Percentiles rank a stretch among this genome's conserved stretches.
Evolutionary conservation across 768 basidiomycete genomes (phyloP).

Genomic region (Pisolithus microcarpus): DNA sequence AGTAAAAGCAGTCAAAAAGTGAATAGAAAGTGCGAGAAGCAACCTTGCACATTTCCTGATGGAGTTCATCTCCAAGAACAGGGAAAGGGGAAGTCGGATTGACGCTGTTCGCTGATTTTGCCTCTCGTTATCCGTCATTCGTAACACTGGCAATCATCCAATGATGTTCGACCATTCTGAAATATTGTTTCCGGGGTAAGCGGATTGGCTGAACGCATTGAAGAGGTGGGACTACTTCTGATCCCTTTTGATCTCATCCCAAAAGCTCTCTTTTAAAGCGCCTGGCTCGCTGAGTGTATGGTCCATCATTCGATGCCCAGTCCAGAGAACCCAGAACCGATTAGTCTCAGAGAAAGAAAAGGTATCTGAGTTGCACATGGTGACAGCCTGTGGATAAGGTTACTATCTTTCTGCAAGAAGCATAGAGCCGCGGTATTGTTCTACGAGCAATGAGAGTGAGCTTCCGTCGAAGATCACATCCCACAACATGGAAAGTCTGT

Average conservation of each 20-base stretch:
- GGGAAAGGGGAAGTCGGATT: slow-evolving; percentile 29
- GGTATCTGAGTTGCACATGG: slow-evolving; percentile 19
- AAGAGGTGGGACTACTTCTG: not conserved
- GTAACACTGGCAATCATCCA: slow-evolving; percentile 20
- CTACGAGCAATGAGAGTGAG: slow-evolving; percentile 17
- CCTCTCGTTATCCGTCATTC: slow-evolving; percentile 2
- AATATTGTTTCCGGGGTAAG: slow-evolving; percentile 6
- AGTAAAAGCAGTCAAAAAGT: too few relatives aligned
- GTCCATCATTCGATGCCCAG: slow-evolving; percentile 2
- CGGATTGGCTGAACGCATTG: slow-evolving; percentile 24
- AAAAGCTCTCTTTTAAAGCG: slow-evolving; percentile 10
- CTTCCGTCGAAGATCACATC: slow-evolving; percentile 20
- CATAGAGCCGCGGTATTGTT: slow-evolving; percentile 21
- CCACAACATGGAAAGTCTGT: slow-evolving; percentile 18
- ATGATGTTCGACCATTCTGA: slow-evolving; percentile 16
- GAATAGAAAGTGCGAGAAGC: too few relatives aligned
- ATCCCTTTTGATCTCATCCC: slow-evolving; percentile 13
- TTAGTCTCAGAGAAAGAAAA: slow-evolving; percentile 16
- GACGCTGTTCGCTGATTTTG: slow-evolving; percentile 8
- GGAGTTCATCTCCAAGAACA: slow-evolving; percentile 9
- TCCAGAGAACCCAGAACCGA: slow-evolving; percentile 17
- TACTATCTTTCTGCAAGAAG: slow-evolving; percentile 9
- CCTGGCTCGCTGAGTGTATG: slow-evolving; percentile 1
- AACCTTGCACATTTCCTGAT: too few relatives aligned
- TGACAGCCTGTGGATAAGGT: slow-evolving; percentile 20